phyloP scores from a whole-genome alignment of 176 grass and related monocot genomes.

The Aegilops tauschii region DNA sequence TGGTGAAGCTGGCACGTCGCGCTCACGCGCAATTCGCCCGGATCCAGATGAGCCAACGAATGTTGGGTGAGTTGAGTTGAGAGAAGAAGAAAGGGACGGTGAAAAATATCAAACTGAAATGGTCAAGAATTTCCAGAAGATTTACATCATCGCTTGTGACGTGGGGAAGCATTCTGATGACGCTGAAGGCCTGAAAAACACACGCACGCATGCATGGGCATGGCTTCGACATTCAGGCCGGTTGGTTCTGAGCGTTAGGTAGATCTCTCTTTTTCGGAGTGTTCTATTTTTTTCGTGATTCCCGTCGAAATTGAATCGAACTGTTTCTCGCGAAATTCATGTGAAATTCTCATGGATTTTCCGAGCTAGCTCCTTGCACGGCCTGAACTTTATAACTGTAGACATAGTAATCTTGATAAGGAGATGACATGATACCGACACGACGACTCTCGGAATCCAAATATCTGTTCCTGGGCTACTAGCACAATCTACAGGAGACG shows the following conservation, averaged over 20 bases:
- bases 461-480: neutral
- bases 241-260: too few relatives aligned
- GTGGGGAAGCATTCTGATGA: neutral
- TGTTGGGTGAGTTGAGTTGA: neutral
- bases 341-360: neutral
- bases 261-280: too few relatives aligned
- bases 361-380: neutral
- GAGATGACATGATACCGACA: neutral
- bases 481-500: conserved; percentile 4
- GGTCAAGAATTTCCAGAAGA: neutral
- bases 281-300: neutral
- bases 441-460: neutral
- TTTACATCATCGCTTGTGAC: neutral
- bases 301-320: neutral
- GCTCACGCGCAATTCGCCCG: neutral
- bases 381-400: neutral
- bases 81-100: neutral
- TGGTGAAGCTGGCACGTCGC: neutral
- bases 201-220: neutral
- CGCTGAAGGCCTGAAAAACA: neutral
- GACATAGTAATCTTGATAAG: neutral
- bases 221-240: neutral
- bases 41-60: neutral
- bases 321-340: neutral
- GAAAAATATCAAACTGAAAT: neutral